Base-by-base conservation (phyloP, 2,329 filamentous ascomycete genomes). In the Didymella segeticola region DNA sequence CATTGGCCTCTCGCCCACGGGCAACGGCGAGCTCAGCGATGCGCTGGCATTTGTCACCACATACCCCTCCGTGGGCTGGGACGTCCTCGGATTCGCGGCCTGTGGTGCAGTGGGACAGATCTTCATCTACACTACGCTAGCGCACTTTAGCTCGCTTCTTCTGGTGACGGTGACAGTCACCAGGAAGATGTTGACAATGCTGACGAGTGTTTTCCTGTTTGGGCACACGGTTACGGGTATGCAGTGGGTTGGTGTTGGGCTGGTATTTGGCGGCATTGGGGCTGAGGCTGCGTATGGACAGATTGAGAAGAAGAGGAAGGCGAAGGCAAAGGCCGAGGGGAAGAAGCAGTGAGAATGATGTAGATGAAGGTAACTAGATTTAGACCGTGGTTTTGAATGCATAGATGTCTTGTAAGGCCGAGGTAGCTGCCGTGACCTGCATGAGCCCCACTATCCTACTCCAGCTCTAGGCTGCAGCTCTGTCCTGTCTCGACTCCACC, bases 141-240 rank as follows among this genome's bases (percentile, higher is more conserved):
- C 92, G 12, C 91, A 90, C 43, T 99, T 98, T 78, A 95, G 90
- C 9, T 95, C 89, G 9, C 84, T 99, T 42, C 83, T 98, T 45
- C 86, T 99, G 43, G 93, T 98, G 36, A 98, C 95, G 4, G 93
- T 99, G 2, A 99, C 92, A 2, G 95, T 99, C 38, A 99, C 95
- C 38, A 85, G 95, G 70, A 99, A 99, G 80, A 99, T 99, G 95
- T 85, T 98, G 74, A 98, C 93, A 63, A 99, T 99, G 95, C 91
- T 98, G 55, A 82, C 98, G 45, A 96, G 91, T 47, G 95, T 99
- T 23, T 81, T 98, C 56, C 92, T 91, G 78, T 99, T 98, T 73
- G 95, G 95, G 23, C 95, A 99, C 75, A 85, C 84, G 59, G 83
- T 99, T 42, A 89, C 86, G 23, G 78, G 80, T n/a, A 96, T 93